Percentiles rank a stretch among this genome's conserved stretches.
Evolutionary conservation across 2,329 filamentous ascomycete species (phyloP).

Genomic region (Byssoonygena ceratinophila): DNA sequence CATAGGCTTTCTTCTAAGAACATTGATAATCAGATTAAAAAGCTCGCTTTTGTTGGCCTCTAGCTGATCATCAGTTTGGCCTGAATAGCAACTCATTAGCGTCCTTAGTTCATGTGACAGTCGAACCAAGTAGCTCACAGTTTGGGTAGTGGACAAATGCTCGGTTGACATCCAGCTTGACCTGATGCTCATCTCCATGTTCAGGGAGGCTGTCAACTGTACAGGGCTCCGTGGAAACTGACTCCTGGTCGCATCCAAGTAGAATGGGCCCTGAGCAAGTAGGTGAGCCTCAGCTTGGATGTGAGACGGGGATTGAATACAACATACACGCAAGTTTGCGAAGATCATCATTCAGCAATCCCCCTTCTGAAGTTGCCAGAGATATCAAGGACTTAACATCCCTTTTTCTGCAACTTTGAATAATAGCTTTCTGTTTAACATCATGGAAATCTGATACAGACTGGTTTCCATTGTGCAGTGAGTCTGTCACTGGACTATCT

Average conservation of each 20-base stretch:
- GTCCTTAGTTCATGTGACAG: not conserved
- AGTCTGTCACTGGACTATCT: not conserved
- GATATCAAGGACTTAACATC: constrained; percentile 48
- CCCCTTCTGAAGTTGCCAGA: constrained; percentile 54
- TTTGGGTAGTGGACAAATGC: constrained; percentile 96
- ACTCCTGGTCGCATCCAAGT: constrained; percentile 31
- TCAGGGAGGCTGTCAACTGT: constrained; percentile 44
- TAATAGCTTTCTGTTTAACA: constrained; percentile 41
- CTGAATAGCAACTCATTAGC: constrained; percentile 33
- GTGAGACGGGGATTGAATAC: not conserved
- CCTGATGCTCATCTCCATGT: constrained; percentile 86
- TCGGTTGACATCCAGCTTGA: constrained; percentile 80
- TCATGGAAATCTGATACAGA: not conserved
- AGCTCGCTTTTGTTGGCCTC: constrained; percentile 63
- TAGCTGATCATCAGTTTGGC: constrained; percentile 59
- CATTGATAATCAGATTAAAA: constrained; percentile 65
- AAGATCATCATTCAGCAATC: constrained; percentile 56
- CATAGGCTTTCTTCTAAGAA: constrained; percentile 69
- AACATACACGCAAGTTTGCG: constrained; percentile 66
- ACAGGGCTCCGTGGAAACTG: constrained; percentile 12
- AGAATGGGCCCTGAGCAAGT: constrained; percentile 36
- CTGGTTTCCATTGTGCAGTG: not conserved
- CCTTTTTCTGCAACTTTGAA: constrained; percentile 49
- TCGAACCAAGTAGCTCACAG: constrained; percentile 42
- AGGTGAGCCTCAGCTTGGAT: not conserved